Base-by-base conservation (phyloP, 768 basidiomycete genomes). In the Tricholoma matsutake region DNA sequence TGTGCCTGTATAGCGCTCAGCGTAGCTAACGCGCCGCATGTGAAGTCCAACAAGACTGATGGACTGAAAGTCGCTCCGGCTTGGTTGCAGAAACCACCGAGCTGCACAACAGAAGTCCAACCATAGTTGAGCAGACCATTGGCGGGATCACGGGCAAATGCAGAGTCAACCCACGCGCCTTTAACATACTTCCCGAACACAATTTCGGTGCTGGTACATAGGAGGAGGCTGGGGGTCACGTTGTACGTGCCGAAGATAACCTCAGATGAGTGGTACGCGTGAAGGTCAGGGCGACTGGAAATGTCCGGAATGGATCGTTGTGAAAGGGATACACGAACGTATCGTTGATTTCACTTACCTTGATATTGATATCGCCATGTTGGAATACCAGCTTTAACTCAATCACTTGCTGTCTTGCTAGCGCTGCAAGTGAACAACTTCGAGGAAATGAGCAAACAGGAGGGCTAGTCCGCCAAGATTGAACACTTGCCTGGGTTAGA, bases 201-300 rank as follows among this genome's bases (percentile, higher is more conserved):
- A 7, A 73, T 8, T 31, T 63, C 18, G 63, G 47, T 6, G 68
- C 71, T 18, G 65, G 66, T n/a, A n/a, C n/a, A n/a, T 34, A 65
- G 61, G 32, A 11, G 64, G 56, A 10, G 69, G 61, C 68, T 54
- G 8, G 68, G 56, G 35, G 68, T 73, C 32, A 60, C 55, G 58
- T 69, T 69, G 58, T 71, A 75, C 1, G 75, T 75, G 2, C 76
- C 77, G 54, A 79, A 81, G 32, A 77, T 71, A 29, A 80, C 73
- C 41, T 78, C 74, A 0, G 77, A 73, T 0, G 73, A 69, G 41
- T 79, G 78, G 60, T 73, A 78, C 2, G 77, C 72, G 5, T 78
- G 73, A 6, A 77, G 56, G 55, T 74, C 73, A 0, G 72, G 67
- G 6, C 71, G 69, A 11, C 63, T 63, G 2, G 75, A 74, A 22